Base-by-base conservation (phyloP, 805 yeast genomes). In the Henningerozyma blattae region DNA sequence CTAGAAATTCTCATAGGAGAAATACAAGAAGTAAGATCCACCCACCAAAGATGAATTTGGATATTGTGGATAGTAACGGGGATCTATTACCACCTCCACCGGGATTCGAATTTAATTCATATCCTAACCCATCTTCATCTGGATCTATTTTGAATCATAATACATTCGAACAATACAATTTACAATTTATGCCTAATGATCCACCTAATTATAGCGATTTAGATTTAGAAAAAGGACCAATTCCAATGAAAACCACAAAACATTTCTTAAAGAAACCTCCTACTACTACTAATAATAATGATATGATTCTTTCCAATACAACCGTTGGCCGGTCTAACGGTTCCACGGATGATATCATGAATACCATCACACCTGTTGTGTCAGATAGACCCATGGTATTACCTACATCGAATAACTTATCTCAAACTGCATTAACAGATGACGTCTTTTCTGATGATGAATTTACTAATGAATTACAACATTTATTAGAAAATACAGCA, bases 161-260 rank as follows among this genome's bases (percentile, higher is more conserved):
- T n/a, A 35, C 33, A 18, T 40, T 39, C 18, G 65, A 62, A 36
- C 51, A 54, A 19, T 55, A 57, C 26, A 54, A 55, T 7, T 33
- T 62, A 34, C 44, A 52, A 29, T 47, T 58, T 8, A 42, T 59
- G 24, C 57, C 64, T 3, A 50, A 57, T 13, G 57, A 58, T 12
- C 67, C 67, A 3, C 67, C 67, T 6, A 46, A 41, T 7, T 62
- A 62, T 39, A 48, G 56, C n/a, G 52, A 50, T 28, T 45, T 43
- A 27, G 43, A 36, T 25, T 32, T 32, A 16, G 33, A 36, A 30
- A 22, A 33, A 25, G n/a, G 28, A 10, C 24, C 18, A 25, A 18
- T 28, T n/a, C 24, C 9, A 17, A 31, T 14, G 27, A 25, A 32
- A 18, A 31, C 33, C n/a, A 35, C 39, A 16, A 28, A 24, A 15